phyloP scores from a whole-genome alignment of 2,329 filamentous ascomycete species.

The Botrytis paeoniae region DNA sequence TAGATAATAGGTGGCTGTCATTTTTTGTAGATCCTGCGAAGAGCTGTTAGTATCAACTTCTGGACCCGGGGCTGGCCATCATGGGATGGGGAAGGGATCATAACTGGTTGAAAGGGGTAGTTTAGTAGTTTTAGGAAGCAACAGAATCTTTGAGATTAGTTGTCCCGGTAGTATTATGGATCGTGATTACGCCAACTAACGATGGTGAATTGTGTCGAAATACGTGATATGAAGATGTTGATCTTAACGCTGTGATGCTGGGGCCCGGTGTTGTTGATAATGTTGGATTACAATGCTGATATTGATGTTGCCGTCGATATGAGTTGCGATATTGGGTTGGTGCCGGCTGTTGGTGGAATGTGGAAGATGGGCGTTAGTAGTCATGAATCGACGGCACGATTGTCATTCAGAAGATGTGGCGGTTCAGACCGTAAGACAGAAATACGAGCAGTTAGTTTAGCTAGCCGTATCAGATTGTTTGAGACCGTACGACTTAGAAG shows the following conservation, averaged over 20 bases:
- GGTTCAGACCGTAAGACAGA: neutral
- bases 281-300: neutral
- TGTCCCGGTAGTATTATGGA: neutral
- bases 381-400: too few species aligned
- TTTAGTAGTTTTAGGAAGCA: neutral
- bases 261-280: neutral
- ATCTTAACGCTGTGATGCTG: neutral
- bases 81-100: neutral
- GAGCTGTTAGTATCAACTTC: neutral
- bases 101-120: neutral
- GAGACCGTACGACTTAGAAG: neutral
- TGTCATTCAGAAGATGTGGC: neutral
- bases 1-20: neutral
- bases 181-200: neutral
- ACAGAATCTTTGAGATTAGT: neutral
- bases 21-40: neutral
- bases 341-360: neutral
- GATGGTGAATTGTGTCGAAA: neutral
- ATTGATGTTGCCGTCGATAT: neutral
- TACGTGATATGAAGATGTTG: neutral
- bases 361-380: neutral
- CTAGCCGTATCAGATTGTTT: neutral
- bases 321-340: neutral
- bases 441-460: too few species aligned
- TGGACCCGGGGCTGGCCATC: too few species aligned